Evolutionary conservation across 768 basidiomycete genomes (phyloP).

Genomic region (Hypsizygus marmoreus): DNA sequence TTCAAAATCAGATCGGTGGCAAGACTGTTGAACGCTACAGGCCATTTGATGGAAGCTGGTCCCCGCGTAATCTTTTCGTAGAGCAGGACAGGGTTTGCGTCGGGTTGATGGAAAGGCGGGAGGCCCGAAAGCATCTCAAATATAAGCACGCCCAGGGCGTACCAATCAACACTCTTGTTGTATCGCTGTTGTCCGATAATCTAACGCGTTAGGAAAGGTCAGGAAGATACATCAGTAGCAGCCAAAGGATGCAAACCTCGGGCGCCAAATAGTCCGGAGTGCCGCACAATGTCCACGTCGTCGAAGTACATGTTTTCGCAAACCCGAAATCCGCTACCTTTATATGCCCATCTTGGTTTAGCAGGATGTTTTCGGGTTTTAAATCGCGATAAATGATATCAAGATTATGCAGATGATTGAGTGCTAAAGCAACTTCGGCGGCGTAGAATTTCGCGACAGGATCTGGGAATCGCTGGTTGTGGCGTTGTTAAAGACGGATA

Average conservation of each 20-base stretch:
- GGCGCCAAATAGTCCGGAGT: conserved; percentile 98
- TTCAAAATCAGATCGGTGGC: conserved; percentile 90
- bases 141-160: conserved; percentile 94
- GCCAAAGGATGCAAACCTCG: conserved; percentile 51
- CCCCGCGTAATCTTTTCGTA: conserved; percentile 91
- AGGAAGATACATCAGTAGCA: conserved; percentile 15
- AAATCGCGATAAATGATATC: conserved; percentile 97
- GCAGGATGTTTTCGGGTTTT: conserved; percentile 95
- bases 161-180: conserved; percentile 98
- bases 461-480: conserved; percentile 84
- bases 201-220: conserved; percentile 32
- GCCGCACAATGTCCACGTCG: conserved; percentile 95
- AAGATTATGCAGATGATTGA: conserved; percentile 83
- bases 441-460: conserved; percentile 98
- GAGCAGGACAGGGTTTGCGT: conserved; percentile 80
- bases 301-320: conserved; percentile 83
- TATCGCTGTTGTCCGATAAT: conserved; percentile 83
- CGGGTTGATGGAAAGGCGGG: conserved; percentile 90
- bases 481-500: conserved; percentile 18
- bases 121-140: conserved; percentile 98
- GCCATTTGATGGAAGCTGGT: conserved; percentile 77
- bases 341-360: conserved; percentile 94
- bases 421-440: conserved; percentile 90
- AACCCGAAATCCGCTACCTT: conserved; percentile 98
- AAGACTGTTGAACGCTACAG: conserved; percentile 65